These are phyloP conservation scores for Stachybotrys chartarum DNA, from an alignment of 2,329 filamentous ascomycete species.

Conservation along the genomic window DNA sequence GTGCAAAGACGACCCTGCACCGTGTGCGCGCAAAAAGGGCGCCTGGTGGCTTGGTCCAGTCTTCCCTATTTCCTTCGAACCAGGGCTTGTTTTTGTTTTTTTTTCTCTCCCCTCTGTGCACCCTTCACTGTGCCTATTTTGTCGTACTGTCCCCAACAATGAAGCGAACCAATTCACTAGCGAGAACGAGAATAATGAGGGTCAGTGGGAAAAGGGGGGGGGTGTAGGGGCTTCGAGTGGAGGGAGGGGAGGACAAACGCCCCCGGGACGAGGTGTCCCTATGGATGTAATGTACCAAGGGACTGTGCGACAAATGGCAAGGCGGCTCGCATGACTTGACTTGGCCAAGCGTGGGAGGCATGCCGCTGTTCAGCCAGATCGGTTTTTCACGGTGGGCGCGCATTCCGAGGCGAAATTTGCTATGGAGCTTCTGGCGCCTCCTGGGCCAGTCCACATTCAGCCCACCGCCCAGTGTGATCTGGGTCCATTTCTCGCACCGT, in stretches of 20 bases:
- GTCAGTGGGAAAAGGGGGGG: background rate
- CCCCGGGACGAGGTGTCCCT: background rate
- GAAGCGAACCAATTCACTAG: background rate
- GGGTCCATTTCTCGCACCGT: too few species aligned
- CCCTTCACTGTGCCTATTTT: background rate
- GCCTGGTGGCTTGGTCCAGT: background rate
- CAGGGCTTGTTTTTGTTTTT: background rate
- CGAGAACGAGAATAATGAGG: background rate
- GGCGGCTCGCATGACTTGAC: conserved; percentile 23
- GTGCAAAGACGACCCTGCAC: background rate
- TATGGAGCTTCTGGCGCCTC: conserved; percentile 1
- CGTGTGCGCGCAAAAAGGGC: background rate
- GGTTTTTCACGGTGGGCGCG: conserved; percentile 1
- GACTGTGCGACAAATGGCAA: background rate
- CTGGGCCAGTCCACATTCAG: background rate
- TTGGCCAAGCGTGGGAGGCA: background rate
- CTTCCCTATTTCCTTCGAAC: background rate
- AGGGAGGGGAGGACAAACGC: background rate
- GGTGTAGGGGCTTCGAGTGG: background rate
- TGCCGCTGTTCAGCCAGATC: background rate
- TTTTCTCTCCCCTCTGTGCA: background rate
- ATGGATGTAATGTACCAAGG: background rate
- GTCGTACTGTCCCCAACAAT: background rate
- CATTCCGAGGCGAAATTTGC: conserved; percentile 2
- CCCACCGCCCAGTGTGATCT: background rate